Base-by-base conservation (phyloP, 306 rosid species). In the Cucurbita pepo region DNA sequence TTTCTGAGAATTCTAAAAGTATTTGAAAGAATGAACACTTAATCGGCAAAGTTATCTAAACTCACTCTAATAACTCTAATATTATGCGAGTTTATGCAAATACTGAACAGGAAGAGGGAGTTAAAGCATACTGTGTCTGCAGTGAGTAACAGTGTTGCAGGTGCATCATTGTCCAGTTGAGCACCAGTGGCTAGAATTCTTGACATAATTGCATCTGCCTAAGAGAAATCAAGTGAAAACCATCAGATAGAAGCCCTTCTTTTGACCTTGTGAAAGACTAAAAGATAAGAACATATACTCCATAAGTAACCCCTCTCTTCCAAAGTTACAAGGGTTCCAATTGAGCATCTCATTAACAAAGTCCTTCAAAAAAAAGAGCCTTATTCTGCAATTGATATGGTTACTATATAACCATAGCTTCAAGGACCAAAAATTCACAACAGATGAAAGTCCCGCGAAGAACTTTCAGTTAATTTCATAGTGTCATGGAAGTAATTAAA, bases 141-240 rank as follows among this genome's bases (percentile, higher is more conserved):
- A 44, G 98, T 93, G 65, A 90, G 85, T 79, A 94, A 61, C 63
- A 90, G 78, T 51, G 86, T 90, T 56, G 88, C 38, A 50, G 78
- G 74, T 79, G 69, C 76, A 81, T 83, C 88, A 77, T 79, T 83
- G 60, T 83, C 82, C 76, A 77, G 77, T 80, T 79, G 74, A 59
- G 16, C 43, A 69, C 75, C 79, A 47, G 78, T 80, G 56, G 54
- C 44, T 71, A 58, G 69, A 34, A 90, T 85, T 80, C 77, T 86
- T 76, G 89, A 81, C 66, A 89, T 73, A 63, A 94, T 86, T 76
- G 96, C 96, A 87, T 90, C 96, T 77, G 98, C 98, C 98, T 94
- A 82, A 62, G 55, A 77, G 77, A 77, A 80, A 71, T 48, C 72
- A 56, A 69, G 44, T 54, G 67, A 43, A 79, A 71, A 53, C 52